Evolutionary conservation across 2,329 filamentous ascomycete genomes (phyloP), one percentile per base, ranked within the genome.

Genomic region (Colletotrichum melonis): DNA sequence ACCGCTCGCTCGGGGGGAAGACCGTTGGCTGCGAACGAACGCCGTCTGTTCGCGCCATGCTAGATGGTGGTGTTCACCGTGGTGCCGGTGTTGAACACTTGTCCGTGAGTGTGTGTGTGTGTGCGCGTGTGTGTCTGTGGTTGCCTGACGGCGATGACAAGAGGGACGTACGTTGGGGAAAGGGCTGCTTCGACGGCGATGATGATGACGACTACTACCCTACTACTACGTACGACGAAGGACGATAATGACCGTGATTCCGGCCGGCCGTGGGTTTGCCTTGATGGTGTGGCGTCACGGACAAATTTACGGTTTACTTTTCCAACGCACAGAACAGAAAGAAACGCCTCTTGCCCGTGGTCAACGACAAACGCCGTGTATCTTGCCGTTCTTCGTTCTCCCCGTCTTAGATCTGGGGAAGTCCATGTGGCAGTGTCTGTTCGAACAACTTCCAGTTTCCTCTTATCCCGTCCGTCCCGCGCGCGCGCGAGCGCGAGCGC

Each of bases 11-110:
- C 35, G 68, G 55, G 30, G 67, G 46, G 63, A 35, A 58, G 28
- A 32, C 49, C 69, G 63, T 68, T 72, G 63, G 7, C 32, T 46
- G 30, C 69, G 69, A 57, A 56, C 69, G 63, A 67, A 46, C 32
- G 46, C 56, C 35, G 63, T 70, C 68, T 70, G 68, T 70, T 70
- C 68, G 68, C 63, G 54, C 55, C 55, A 70, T 63, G 55, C 63
- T 70, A 70, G 30, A 70, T 19, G 30, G 19, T 30, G 49, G 52
- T 57, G 56, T 22, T 49, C 42, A 49, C 42, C 42, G 42, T 49
- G 42, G 19, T 49, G 42, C 42, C 42, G 42, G 42, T 35, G 46
- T 32, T 35, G 63, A 22, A 67, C 8, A 14, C 42, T 65, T 60
- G 32, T 32, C 38, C 26, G 28, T 24, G 32, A 55, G 58, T 63